Evolutionary conservation across 352 stramenopile genomes (phyloP).

Genomic region (Phytophthora crassamura): DNA sequence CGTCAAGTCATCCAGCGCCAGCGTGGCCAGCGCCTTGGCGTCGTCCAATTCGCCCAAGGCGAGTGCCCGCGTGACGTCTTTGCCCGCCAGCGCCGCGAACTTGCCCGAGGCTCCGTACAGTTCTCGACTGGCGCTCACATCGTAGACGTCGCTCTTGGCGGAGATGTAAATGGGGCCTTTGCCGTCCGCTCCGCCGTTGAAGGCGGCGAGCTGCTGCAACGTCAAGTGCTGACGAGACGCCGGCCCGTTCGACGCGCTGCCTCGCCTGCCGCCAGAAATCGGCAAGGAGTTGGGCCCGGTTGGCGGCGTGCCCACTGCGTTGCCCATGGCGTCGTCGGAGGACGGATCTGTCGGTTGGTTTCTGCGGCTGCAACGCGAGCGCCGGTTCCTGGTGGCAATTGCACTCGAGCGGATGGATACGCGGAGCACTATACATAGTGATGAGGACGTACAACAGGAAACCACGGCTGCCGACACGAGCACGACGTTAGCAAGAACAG

Average conservation of each 20-base stretch:
- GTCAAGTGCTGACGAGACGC: constrained; percentile 71
- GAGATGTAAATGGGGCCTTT: constrained; percentile 92
- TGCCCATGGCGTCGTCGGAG: constrained; percentile 29
- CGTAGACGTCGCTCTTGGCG: constrained; percentile 93
- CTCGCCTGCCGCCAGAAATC: constrained; percentile 10
- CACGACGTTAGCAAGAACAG: constrained; percentile 25
- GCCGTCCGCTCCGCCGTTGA: constrained; percentile 70
- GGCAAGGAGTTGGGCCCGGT: constrained; percentile 27
- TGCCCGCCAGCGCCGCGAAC: constrained; percentile 90
- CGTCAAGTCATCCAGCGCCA: constrained; percentile 58
- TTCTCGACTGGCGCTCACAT: constrained; percentile 88
- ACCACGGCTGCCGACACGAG: constrained; percentile 1
- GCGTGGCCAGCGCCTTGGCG: constrained; percentile 56
- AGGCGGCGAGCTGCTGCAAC: constrained; percentile 75
- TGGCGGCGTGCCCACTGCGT: constrained; percentile 40
- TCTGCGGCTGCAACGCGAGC: constrained; percentile 4
- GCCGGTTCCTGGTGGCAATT: constrained; percentile 5
- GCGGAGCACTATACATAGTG: constrained; percentile 32
- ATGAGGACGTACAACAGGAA: constrained; percentile 8
- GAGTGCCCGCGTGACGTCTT: constrained; percentile 91
- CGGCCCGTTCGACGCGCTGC: constrained; percentile 13
- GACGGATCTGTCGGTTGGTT: constrained; percentile 12
- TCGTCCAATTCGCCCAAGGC: constrained; percentile 88
- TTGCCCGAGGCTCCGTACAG: constrained; percentile 92
- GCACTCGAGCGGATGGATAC: constrained; percentile 11